These are phyloP conservation scores for Nicotiana noctiflora DNA, from an alignment of 257 asterid species.

Conservation along the genomic window DNA sequence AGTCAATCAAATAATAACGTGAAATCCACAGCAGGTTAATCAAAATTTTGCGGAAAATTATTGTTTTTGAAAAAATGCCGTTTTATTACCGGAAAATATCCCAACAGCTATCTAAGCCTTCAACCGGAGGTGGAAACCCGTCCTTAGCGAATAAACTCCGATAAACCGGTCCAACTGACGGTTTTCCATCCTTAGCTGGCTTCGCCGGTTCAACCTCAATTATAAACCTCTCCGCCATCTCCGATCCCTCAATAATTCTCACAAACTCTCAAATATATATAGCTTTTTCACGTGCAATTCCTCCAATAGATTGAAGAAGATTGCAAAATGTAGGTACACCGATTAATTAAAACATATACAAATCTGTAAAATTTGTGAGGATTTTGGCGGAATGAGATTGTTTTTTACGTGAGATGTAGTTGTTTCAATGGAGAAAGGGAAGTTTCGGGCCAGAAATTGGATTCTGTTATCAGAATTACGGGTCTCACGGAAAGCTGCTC, in stretches of 20 bases:
- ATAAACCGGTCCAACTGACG: constrained; percentile 83
- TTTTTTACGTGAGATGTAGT: too few species aligned
- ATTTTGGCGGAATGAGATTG: too few species aligned
- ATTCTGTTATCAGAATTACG: background rate
- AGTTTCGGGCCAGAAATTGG: too few species aligned
- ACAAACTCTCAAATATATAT: background rate
- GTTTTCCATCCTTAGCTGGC: constrained; percentile 65
- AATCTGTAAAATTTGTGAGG: background rate
- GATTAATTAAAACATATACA: background rate
- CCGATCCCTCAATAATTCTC: background rate
- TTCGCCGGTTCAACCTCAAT: constrained; percentile 73
- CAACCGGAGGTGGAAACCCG: constrained; percentile 66
- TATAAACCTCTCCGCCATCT: constrained; percentile 45
- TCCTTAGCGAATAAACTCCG: constrained; percentile 68
- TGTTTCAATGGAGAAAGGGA: too few species aligned
- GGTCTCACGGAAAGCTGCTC: background rate
- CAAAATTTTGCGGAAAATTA: background rate
- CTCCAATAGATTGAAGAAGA: background rate
- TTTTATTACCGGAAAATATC: constrained; percentile 73
- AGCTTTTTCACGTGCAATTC: background rate
- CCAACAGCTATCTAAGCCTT: constrained; percentile 83
- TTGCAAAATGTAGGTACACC: background rate
- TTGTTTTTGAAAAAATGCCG: too few species aligned
- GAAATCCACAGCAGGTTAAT: background rate
- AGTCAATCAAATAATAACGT: background rate